Conservation (phyloP, 108 stramenopile genomes). For the Discostella pseudostelligera region DNA sequence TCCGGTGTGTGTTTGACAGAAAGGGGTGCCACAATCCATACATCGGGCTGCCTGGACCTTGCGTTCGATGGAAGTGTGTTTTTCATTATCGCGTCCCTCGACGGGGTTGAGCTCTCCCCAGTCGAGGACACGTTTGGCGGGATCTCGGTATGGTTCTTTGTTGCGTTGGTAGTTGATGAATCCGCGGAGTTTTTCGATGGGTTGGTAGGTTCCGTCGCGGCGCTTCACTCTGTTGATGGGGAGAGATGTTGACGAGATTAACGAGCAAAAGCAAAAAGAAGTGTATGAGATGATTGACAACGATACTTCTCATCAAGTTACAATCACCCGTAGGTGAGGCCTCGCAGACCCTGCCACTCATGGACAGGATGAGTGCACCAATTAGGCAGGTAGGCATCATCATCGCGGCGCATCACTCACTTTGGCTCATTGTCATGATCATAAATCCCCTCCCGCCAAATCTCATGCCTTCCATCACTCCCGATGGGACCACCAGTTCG, state of each 20-base stretch:
- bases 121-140: conserved; percentile 87
- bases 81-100: conserved; percentile 60
- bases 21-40: conserved; percentile 99
- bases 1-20: conserved; percentile 96
- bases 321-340: too few species aligned
- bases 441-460: conserved; percentile 86
- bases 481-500: conserved; percentile 65
- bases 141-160: conserved; percentile 94
- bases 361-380: too few species aligned
- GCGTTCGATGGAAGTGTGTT: conserved; percentile 87
- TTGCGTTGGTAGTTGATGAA: conserved; percentile 96
- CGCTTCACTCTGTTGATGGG: conserved; percentile 83
- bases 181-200: conserved; percentile 89
- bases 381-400: too few species aligned
- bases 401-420: conserved; percentile 44
- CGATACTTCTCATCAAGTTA: too few species aligned
- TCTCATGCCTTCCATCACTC: conserved; percentile 84
- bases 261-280: not conserved
- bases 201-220: conserved; percentile 84
- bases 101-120: conserved; percentile 95
- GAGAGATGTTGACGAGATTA: not conserved
- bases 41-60: conserved; percentile 94
- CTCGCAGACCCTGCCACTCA: too few species aligned
- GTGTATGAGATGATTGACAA: not conserved
- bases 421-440: conserved; percentile 93